A percentile compares a stretch with the other conserved stretches of the same genome.
phyloP scores from a whole-genome alignment of 345 rosid genomes.

The Aquilaria sinensis region DNA sequence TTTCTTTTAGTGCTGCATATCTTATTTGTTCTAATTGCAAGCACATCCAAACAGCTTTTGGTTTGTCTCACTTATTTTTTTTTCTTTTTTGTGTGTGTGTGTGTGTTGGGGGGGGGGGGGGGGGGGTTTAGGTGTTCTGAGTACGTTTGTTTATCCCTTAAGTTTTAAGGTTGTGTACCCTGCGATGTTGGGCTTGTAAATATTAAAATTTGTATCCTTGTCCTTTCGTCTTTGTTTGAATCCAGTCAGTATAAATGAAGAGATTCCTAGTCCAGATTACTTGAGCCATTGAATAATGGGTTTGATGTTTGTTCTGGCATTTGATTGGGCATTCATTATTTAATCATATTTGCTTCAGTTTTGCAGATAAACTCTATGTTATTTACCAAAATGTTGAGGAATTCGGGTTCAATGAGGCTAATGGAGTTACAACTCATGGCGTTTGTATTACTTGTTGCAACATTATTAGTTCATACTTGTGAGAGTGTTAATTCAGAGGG shows the following conservation, averaged over 20 bases:
- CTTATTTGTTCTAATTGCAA: no score
- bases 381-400: constrained; percentile 18
- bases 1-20: no score
- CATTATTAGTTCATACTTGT: constrained; percentile 36
- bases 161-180: no score
- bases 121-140: no score
- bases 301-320: not conserved
- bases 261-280: not conserved
- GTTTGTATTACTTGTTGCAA: constrained; percentile 22
- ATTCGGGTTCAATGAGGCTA: constrained; percentile 14
- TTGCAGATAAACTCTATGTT: constrained; percentile 18
- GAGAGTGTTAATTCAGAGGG: constrained; percentile 69
- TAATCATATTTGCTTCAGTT: not conserved
- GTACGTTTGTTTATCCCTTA: no score
- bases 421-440: constrained; percentile 26
- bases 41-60: no score
- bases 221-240: not conserved
- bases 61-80: no score
- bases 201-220: not conserved
- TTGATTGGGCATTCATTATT: constrained; percentile 4
- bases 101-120: no score
- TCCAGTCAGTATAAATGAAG: not conserved
- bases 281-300: not conserved
- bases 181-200: no score
- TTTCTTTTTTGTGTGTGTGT: no score